Conservation (phyloP, 371 early-diverging fungal genomes). For the Rhizopus sp. region DNA sequence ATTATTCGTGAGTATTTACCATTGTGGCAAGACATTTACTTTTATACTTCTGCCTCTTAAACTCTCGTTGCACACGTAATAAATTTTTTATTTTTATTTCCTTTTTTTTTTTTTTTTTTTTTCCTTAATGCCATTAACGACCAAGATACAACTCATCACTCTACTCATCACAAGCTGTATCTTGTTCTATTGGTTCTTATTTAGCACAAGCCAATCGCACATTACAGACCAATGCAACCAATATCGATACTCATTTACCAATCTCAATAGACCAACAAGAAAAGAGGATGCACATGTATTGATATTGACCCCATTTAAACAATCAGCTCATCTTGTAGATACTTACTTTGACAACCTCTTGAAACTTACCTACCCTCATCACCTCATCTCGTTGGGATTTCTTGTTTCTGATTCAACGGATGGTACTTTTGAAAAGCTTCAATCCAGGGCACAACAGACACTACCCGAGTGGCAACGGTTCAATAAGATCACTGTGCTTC, state of each 20-base stretch:
- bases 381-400: slow-evolving; percentile 67
- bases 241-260: background rate
- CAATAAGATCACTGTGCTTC: slow-evolving; percentile 55
- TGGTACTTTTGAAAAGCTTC: slow-evolving; percentile 45
- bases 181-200: slow-evolving; percentile 29
- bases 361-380: slow-evolving; percentile 61
- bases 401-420: slow-evolving; percentile 58
- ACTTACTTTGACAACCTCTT: slow-evolving; percentile 61
- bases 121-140: slow-evolving; percentile 26
- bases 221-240: too few species aligned
- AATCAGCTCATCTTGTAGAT: slow-evolving; percentile 61
- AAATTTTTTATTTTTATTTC: slow-evolving; percentile 15
- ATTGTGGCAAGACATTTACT: slow-evolving; percentile 91
- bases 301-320: slow-evolving; percentile 71
- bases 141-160: slow-evolving; percentile 25
- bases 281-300: slow-evolving; percentile 31
- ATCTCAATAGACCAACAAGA: background rate
- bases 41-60: slow-evolving; percentile 68
- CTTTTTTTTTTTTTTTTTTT: slow-evolving; percentile 9
- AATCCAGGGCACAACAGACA: slow-evolving; percentile 22
- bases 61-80: slow-evolving; percentile 15
- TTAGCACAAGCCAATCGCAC: too few species aligned
- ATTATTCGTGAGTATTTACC: slow-evolving; percentile 89
- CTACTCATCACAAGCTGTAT: slow-evolving; percentile 22
- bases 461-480: slow-evolving; percentile 39